A percentile compares a stretch with the other conserved stretches of the same genome.
These are phyloP conservation scores for Tephrocybe sp. DNA, from an alignment of 768 basidiomycete species.

Conservation along the genomic window DNA sequence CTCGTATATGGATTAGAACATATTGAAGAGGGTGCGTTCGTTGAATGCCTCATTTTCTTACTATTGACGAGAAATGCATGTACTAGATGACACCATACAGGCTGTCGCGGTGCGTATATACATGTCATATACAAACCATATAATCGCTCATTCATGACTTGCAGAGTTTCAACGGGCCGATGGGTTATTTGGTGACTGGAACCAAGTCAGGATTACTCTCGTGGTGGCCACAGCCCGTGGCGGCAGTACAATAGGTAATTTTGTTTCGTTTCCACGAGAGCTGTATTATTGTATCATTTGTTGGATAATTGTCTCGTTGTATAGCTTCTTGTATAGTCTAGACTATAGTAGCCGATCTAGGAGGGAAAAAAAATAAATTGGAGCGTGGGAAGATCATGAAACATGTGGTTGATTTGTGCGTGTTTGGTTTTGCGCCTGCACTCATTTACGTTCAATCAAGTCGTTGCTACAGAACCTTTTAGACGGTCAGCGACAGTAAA, in stretches of 20 bases:
- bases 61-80: slow-evolving; percentile 12
- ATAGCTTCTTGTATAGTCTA: too few species aligned
- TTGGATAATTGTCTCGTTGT: too few species aligned
- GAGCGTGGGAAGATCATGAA: slow-evolving; percentile 19
- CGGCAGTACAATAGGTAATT: slow-evolving; percentile 21
- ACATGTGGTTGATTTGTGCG: slow-evolving; percentile 27
- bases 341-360: background rate
- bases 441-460: slow-evolving; percentile 37
- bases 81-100: slow-evolving; percentile 40
- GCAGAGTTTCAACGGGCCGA: slow-evolving; percentile 48
- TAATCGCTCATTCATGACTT: slow-evolving; percentile 1
- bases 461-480: slow-evolving; percentile 43
- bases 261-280: background rate
- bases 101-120: slow-evolving; percentile 39
- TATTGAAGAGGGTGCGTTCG: slow-evolving; percentile 48
- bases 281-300: background rate
- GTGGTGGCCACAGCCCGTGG: slow-evolving; percentile 56
- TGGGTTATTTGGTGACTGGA: slow-evolving; percentile 51
- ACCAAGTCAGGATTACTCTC: slow-evolving; percentile 51
- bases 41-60: slow-evolving; percentile 10
- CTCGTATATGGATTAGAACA: slow-evolving; percentile 62
- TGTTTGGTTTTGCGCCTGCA: slow-evolving; percentile 37
- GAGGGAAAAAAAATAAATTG: slow-evolving; percentile 6
- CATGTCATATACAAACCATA: background rate
- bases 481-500: slow-evolving; percentile 41